Evolutionary conservation across 306 rosid genomes (phyloP).

Genomic region (Alnus rubra): DNA sequence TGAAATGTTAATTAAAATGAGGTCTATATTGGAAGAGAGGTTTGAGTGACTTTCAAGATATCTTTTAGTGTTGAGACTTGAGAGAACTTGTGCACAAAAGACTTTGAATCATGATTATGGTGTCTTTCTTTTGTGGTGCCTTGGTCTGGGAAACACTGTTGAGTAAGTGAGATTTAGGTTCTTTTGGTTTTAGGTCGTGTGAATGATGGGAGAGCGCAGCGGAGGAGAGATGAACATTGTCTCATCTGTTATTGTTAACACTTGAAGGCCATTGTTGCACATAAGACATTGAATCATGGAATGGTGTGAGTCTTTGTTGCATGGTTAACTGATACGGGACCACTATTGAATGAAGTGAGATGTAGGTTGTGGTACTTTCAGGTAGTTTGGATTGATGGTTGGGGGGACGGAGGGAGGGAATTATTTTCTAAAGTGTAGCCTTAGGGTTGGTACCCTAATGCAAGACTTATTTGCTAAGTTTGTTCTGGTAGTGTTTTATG

Average conservation of each 20-base stretch:
- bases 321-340: slow-evolving; percentile 3
- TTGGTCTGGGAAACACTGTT: not conserved
- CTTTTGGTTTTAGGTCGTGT: not conserved
- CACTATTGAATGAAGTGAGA: not conserved
- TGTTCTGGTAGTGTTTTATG: not conserved
- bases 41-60: not conserved
- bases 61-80: not conserved
- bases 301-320: slow-evolving; percentile 13
- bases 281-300: not conserved
- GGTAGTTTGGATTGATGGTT: not conserved
- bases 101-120: not conserved
- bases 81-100: not conserved
- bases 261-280: not conserved
- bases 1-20: not conserved
- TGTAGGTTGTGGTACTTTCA: not conserved
- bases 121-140: not conserved
- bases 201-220: not conserved
- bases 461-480: slow-evolving; percentile 8
- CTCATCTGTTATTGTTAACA: not conserved
- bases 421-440: not conserved
- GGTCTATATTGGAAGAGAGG: slow-evolving; percentile 10
- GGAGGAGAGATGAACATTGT: not conserved
- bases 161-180: not conserved
- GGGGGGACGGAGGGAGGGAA: not conserved
- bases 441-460: slow-evolving; percentile 15